These are phyloP conservation scores for Colletotrichum sp. DNA, from an alignment of 2,329 filamentous ascomycete genomes.

Conservation along the genomic window DNA sequence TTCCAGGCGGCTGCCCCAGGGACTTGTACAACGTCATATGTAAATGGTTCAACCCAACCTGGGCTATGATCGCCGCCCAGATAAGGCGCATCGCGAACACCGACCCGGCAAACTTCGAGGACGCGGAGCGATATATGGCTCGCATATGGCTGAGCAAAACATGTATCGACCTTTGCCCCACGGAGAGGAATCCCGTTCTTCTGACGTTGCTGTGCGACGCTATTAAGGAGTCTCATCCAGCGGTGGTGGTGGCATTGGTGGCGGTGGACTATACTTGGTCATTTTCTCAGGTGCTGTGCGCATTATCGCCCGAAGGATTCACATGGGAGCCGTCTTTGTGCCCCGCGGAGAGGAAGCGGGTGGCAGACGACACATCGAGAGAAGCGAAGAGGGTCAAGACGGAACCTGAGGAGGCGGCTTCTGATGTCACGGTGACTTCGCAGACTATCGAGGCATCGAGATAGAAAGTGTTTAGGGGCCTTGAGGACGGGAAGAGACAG, in stretches of 20 bases:
- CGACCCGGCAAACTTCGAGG: not conserved
- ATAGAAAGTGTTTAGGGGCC: not conserved
- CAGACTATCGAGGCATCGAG: not conserved
- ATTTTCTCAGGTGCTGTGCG: rapidly evolving
- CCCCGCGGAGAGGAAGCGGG: not conserved
- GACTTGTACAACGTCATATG: rapidly evolving
- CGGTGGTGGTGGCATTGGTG: not conserved
- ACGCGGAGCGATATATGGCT: rapidly evolving
- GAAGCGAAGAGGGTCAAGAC: not conserved
- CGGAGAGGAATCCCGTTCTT: not conserved
- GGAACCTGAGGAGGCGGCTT: not conserved
- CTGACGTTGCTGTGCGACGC: not conserved
- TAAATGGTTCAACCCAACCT: not conserved
- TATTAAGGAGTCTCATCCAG: not conserved
- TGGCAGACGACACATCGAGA: not conserved
- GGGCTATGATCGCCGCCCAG: not conserved
- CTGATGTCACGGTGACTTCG: no score
- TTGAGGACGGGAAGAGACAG: not conserved
- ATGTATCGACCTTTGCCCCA: not conserved
- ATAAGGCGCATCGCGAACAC: not conserved
- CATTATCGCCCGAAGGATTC: not conserved
- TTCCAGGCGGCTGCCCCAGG: not conserved
- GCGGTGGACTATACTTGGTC: not conserved
- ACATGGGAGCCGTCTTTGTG: no score
- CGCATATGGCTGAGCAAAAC: not conserved